Base-by-base conservation (phyloP, 768 basidiomycete genomes). In the Naematelia aurantialba region DNA sequence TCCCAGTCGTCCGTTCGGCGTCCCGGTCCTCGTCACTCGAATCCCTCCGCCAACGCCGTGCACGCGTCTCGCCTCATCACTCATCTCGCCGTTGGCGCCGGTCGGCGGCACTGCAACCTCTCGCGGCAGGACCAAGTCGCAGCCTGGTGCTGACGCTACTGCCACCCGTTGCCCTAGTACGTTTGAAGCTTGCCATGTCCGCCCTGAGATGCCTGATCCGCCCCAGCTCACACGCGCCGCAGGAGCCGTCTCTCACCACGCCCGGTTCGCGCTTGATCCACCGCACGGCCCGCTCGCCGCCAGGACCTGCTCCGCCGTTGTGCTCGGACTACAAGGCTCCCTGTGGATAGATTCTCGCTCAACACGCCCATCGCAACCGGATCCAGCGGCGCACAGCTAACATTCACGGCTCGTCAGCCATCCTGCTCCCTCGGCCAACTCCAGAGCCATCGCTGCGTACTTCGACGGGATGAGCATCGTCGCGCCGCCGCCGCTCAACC, bases 391-490 rank as follows among this genome's bases (percentile, higher is more conserved):
- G 17, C 8, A 17, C 8, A 39, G 17, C 17, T 39, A 8, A 8
- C 34, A 17, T 17, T 39, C 34, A 39, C 34, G 17, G 34, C 17
- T 39, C 17, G 34, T 8, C 17, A 17, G 17, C 34, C n/a, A n/a
- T 39, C 34, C 8, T 39, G 34, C 17, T 39, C 17, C 34, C 8
- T 39, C 17, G 34, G 8, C 34, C 34, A 39, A 8, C 8, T 8
- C 34, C 17, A 8, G 17, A 8, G 17, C 34, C 34, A 39, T 39
- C 8, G 8, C 2, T 26, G 14, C 11, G 46, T 26, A 59, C 26
- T 45, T 5, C 17, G 34, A 39, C 34, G 34, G 34, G 34, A 65
- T 66, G 64, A 69, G 61, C 60, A 45, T 61, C 5, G 60, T 66
- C 21, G 62, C 60, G 4, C 56, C 61, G 29, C 56, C 61, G 29